Evolutionary conservation across 1,284 basidiomycete species (phyloP).

Genomic region (Apiotrichum siamense): DNA sequence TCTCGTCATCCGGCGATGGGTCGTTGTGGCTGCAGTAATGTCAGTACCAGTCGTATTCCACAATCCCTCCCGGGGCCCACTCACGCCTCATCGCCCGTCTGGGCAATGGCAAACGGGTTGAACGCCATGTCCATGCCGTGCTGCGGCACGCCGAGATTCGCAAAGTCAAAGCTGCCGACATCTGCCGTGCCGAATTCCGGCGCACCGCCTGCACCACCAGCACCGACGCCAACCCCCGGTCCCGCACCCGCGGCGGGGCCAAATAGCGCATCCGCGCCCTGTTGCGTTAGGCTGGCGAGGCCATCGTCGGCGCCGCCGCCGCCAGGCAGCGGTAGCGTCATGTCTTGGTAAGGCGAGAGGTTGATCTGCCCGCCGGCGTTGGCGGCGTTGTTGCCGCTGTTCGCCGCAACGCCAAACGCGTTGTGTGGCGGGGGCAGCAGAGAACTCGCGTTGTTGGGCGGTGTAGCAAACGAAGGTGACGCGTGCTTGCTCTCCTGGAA

Average conservation of each 20-base stretch:
- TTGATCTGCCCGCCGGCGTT: too few species aligned
- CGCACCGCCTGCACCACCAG: too few species aligned
- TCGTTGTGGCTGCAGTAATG: conserved; percentile 9
- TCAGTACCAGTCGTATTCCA: too few species aligned
- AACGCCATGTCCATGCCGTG: conserved; percentile 27
- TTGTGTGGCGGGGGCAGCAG: conserved; percentile 9
- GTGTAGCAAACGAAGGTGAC: conserved; percentile 4
- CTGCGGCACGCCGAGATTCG: conserved; percentile 28
- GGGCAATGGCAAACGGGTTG: conserved; percentile 46
- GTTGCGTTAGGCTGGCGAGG: conserved; percentile 1
- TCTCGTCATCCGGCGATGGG: conserved; percentile 31
- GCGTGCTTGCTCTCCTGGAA: conserved; percentile 14
- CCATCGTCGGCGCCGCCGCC: conserved; percentile 1
- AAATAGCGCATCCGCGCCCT: conserved; percentile 2
- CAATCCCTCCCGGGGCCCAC: conserved; percentile 3
- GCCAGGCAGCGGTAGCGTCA: conserved; percentile 8
- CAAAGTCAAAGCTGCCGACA: conserved; percentile 39
- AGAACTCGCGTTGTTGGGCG: too few species aligned
- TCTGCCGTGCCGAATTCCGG: conserved; percentile 28
- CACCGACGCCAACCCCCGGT: too few species aligned
- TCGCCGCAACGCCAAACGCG: background rate
- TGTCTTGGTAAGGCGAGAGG: conserved; percentile 18
- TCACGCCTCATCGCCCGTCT: conserved; percentile 39
- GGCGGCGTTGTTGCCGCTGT: background rate
- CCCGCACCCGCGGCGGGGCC: too few species aligned